A percentile compares a stretch with the other conserved stretches of the same genome.
Conservation (phyloP, 2,329 filamentous ascomycete genomes). For the Paraphaeosphaeria sporulosa region DNA sequence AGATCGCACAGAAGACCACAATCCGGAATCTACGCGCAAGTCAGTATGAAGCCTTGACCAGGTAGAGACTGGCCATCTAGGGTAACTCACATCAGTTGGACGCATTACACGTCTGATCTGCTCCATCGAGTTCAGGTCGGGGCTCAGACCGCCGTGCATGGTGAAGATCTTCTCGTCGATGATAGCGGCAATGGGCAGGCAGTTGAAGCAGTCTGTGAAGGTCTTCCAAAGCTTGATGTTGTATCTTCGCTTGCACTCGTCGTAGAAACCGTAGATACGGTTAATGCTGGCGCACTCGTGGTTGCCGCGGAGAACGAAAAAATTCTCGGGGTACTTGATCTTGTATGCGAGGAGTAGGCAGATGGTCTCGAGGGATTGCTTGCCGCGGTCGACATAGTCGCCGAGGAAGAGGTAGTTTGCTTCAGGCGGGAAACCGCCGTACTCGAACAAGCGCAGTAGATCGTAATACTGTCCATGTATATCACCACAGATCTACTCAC, state of each 20-base stretch:
- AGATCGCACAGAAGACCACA: constrained; percentile 97
- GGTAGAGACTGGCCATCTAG: constrained; percentile 36
- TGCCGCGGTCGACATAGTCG: constrained; percentile 98
- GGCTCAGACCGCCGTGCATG: constrained; percentile 97
- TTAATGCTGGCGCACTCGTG: constrained; percentile 99
- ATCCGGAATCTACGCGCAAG: constrained; percentile 82
- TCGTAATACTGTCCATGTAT: constrained; percentile 99
- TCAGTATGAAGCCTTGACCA: constrained; percentile 45
- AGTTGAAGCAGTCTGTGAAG: constrained; percentile 99
- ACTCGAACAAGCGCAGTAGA: constrained; percentile 95
- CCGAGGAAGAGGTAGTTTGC: constrained; percentile 99
- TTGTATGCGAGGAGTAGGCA: constrained; percentile 97
- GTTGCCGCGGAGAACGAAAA: constrained; percentile 98
- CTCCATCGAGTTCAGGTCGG: constrained; percentile 99
- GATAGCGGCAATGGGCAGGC: constrained; percentile 95
- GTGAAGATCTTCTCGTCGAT: constrained; percentile 99
- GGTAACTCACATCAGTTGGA: constrained; percentile 87
- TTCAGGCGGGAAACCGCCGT: constrained; percentile 96
- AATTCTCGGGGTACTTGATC: constrained; percentile 99
- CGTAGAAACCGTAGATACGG: constrained; percentile 99
- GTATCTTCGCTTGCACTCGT: constrained; percentile 98
- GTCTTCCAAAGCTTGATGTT: constrained; percentile 99
- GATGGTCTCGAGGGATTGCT: constrained; percentile 98
- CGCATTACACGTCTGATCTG: constrained; percentile 99
- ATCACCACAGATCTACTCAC: constrained; percentile 89